Evolutionary conservation across 768 basidiomycete genomes (phyloP).

Genomic region (Russula emetica): DNA sequence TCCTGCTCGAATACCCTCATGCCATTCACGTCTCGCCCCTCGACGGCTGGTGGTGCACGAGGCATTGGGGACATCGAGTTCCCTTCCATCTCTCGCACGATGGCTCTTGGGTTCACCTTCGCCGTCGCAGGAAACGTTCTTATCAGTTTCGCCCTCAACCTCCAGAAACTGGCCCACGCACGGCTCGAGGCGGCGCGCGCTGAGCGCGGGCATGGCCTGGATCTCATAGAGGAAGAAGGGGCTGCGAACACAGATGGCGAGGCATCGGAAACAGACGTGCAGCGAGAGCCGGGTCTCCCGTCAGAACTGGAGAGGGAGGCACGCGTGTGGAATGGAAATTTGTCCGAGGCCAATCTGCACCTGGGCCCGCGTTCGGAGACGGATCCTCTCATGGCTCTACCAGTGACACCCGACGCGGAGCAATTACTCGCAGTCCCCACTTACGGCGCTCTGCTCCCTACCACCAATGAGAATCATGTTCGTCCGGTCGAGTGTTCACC

Average conservation of each 20-base stretch:
- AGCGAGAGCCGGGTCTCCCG: conserved; percentile 1
- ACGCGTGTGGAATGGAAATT: conserved; percentile 5
- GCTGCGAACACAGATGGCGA: conserved; percentile 5
- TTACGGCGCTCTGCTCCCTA: conserved; percentile 13
- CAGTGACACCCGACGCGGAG: neutral
- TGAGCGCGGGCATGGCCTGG: neutral
- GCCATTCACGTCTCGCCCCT: neutral
- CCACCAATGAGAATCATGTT: neutral
- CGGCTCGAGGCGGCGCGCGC: conserved; percentile 46
- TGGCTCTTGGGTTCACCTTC: conserved; percentile 74
- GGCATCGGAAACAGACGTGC: neutral
- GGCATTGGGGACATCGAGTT: conserved; percentile 38
- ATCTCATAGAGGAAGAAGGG: conserved; percentile 26
- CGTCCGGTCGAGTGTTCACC: neutral
- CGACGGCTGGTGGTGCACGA: neutral
- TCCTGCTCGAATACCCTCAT: conserved; percentile 1
- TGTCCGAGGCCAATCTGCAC: neutral
- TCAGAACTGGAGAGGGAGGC: conserved; percentile 24
- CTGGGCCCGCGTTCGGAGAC: conserved; percentile 14
- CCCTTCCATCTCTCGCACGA: conserved; percentile 52
- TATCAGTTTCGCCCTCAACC: conserved; percentile 85
- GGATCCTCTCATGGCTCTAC: conserved; percentile 23
- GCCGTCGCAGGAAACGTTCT: conserved; percentile 83
- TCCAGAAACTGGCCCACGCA: conserved; percentile 88
- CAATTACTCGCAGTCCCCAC: neutral